Conservation (phyloP, 495 filamentous ascomycete genomes). For the Aspergillus steynii region DNA sequence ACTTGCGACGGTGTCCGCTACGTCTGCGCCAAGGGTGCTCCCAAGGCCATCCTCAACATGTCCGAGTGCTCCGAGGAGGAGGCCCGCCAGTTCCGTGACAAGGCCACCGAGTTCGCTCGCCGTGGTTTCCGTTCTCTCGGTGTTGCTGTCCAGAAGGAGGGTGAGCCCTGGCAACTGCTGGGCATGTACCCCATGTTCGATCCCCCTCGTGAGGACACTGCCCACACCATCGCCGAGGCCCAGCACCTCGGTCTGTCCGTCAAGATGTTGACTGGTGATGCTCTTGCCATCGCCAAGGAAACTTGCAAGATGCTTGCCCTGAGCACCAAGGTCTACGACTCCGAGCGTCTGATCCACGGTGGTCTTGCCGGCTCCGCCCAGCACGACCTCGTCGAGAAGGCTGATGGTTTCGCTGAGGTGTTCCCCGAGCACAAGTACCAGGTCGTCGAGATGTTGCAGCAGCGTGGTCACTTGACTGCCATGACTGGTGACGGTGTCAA, state of each 20-base stretch:
- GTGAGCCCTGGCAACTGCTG: conserved; percentile 66
- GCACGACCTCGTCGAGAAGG: conserved; percentile 74
- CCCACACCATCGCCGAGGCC: conserved; percentile 75
- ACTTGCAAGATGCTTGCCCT: conserved; percentile 80
- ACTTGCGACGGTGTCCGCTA: conserved; percentile 67
- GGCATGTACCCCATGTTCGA: conserved; percentile 81
- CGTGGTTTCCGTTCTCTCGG: conserved; percentile 82
- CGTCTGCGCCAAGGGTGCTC: conserved; percentile 71
- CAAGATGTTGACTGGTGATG: conserved; percentile 81
- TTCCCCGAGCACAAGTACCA: conserved; percentile 80
- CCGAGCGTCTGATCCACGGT: conserved; percentile 71
- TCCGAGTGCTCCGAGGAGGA: conserved; percentile 64
- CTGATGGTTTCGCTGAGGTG: conserved; percentile 75
- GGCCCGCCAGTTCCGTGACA: conserved; percentile 64
- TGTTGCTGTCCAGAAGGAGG: conserved; percentile 69
- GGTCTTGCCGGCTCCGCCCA: conserved; percentile 71
- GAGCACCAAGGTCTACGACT: conserved; percentile 78
- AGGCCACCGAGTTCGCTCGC: conserved; percentile 71
- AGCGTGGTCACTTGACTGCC: conserved; percentile 71
- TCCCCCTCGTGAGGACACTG: conserved; percentile 74
- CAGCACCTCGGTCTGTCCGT: conserved; percentile 74
- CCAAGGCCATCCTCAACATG: conserved; percentile 70
- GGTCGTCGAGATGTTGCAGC: conserved; percentile 75
- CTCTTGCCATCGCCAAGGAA: conserved; percentile 77
- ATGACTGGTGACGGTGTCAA: conserved; percentile 79